phyloP scores from a whole-genome alignment of 116 monocot genomes.

The Cymodocea nodosa region DNA sequence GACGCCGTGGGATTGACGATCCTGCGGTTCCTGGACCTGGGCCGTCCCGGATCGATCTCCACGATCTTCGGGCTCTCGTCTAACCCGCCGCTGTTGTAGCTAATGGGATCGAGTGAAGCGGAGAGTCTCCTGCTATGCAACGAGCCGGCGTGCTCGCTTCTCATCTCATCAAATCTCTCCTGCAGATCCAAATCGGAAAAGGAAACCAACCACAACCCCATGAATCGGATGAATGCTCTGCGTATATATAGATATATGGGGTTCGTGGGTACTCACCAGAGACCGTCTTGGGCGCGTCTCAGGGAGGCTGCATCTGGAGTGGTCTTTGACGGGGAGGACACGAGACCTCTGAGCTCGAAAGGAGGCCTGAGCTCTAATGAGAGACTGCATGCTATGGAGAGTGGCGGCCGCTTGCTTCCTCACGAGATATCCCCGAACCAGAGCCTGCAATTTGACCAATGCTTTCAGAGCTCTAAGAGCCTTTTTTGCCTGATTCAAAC shows the following conservation, averaged over 20 bases:
- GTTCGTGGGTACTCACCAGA: conserved; percentile 24
- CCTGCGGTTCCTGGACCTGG: conserved; percentile 26
- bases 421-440: conserved; percentile 75
- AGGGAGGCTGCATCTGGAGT: conserved; percentile 11
- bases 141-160: conserved; percentile 26
- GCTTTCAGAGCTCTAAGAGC: conserved; percentile 83
- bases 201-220: not conserved
- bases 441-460: conserved; percentile 79
- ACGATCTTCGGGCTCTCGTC: conserved; percentile 76
- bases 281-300: conserved; percentile 39
- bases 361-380: conserved; percentile 62
- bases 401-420: conserved; percentile 62
- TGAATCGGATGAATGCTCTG: too few species aligned
- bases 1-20: conserved; percentile 12
- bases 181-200: conserved; percentile 2
- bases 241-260: too few species aligned
- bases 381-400: conserved; percentile 81
- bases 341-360: conserved; percentile 28
- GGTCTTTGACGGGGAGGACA: conserved; percentile 11
- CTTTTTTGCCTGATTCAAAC: conserved; percentile 53
- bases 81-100: conserved; percentile 8
- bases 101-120: conserved; percentile 18
- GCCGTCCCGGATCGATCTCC: conserved; percentile 61
- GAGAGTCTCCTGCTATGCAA: conserved; percentile 47
- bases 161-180: conserved; percentile 41